Evolutionary conservation across 129 eudicot species (phyloP), one percentile per base, ranked within the genome.

Genomic region (Pseudognaphalium luteoalbum): DNA sequence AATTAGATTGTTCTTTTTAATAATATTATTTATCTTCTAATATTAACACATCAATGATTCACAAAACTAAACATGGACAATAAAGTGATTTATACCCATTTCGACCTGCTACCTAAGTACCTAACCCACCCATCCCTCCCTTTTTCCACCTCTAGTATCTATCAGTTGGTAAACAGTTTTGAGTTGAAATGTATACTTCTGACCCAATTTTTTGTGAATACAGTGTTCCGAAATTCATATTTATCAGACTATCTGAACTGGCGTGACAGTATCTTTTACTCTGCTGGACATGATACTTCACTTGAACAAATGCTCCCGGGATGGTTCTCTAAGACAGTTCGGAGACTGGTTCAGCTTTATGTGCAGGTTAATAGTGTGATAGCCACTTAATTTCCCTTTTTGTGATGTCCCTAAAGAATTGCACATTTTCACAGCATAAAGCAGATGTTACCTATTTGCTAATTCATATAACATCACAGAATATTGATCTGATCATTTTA

Each of bases 271-370:
- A 76, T 94, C 69, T 94, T 91, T 75, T 88, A 85, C 80, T 94
- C 98, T 76, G 86, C 98, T 76, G 89, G 89, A 59, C 87, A 80
- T 81, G 98, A 94, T 81, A 85, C 98, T 68, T 91, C 98, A 58
- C 90, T 94, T 68, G 84, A 86, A 54, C 97, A 94, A 85, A 88
- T 94, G 96, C 89, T 94, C 57, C 98, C 98, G 1, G 87, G 90
- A 80, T 94, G 98, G 98, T 91, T 91, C 76, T 90, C 98, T 44
- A 91, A 94, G 84, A 84, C 91, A 82, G 89, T 94, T 58, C 83
- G 98, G 80, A 91, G 96, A 83, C 87, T 94, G 69, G 80, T 94
- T 85, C 96, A 91, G 85, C 98, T 94, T 75, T 88, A 91, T 94
- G 97, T 91, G 70, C 97, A 94, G 97, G 98, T 90, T 78, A 72